Evolutionary conservation across 75 land plant genomes (phyloP).

Genomic region (Cunninghamia lanceolata): DNA sequence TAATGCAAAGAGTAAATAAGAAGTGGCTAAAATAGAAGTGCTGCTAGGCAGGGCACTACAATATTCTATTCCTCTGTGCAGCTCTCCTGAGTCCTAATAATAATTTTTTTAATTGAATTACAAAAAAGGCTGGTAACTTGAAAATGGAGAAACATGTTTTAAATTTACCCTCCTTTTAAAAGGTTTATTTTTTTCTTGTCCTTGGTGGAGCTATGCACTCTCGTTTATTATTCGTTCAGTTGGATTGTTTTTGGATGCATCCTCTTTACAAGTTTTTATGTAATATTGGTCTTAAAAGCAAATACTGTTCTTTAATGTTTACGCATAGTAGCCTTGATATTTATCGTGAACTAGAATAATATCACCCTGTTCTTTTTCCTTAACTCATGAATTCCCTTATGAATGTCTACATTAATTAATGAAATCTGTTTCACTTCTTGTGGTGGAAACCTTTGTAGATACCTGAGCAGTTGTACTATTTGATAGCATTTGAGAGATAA

Average conservation of each 20-base stretch:
- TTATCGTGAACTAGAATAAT: not conserved
- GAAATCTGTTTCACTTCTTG: slow-evolving; percentile 9
- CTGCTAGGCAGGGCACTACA: not conserved
- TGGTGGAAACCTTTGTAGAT: not conserved
- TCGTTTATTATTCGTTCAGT: not conserved
- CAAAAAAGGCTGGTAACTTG: not conserved
- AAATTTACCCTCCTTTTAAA: not conserved
- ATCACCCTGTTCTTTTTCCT: not conserved
- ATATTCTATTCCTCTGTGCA: not conserved
- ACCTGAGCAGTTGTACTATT: not conserved
- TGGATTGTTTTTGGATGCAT: not conserved
- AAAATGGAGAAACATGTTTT: not conserved
- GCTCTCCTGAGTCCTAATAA: not conserved
- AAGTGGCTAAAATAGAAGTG: not conserved
- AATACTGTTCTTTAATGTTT: not conserved
- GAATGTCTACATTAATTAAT: not conserved
- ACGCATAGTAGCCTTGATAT: not conserved
- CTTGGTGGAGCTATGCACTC: not conserved
- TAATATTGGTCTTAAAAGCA: not conserved
- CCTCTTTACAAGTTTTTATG: not conserved
- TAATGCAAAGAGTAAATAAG: not conserved
- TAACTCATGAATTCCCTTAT: not conserved
- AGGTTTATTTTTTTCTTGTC: not conserved
- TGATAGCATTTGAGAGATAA: not conserved
- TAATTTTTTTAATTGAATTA: not conserved